Evolutionary conservation across 257 asterid species (phyloP).

Genomic region (Rehmannia glutinosa): DNA sequence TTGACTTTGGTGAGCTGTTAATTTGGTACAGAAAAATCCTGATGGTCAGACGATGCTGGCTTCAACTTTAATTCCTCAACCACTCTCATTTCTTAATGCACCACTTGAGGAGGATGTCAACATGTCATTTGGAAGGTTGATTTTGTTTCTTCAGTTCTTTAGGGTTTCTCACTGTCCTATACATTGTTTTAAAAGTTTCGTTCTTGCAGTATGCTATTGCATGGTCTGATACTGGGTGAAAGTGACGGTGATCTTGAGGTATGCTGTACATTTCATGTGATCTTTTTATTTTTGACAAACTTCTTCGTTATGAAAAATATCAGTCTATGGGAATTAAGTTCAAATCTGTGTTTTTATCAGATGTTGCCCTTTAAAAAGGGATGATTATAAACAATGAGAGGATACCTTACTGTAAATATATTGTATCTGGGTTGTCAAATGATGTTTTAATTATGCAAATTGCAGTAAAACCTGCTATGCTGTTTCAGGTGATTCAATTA

Average conservation of each 20-base stretch:
- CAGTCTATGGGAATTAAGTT: neutral
- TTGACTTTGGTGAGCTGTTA: conserved; percentile 8
- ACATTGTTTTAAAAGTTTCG: conserved; percentile 12
- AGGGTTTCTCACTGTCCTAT: neutral
- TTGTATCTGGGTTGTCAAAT: neutral
- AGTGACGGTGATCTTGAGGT: conserved; percentile 95
- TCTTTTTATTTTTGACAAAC: neutral
- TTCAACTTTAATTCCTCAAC: conserved; percentile 84
- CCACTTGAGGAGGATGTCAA: conserved; percentile 81
- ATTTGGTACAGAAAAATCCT: conserved; percentile 59
- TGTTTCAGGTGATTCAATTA: too few relatives aligned
- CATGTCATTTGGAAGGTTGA: conserved; percentile 94
- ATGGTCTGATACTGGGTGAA: conserved; percentile 79
- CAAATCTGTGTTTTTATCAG: neutral
- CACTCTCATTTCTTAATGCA: conserved; percentile 56
- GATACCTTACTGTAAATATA: neutral
- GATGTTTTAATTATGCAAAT: neutral
- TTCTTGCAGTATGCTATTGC: conserved; percentile 86
- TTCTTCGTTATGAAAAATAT: neutral
- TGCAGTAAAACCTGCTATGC: too few relatives aligned
- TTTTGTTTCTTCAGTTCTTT: conserved; percentile 6
- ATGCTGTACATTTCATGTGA: conserved; percentile 11
- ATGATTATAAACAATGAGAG: neutral
- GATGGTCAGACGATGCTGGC: conserved; percentile 92
- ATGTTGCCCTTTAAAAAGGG: neutral